Conservation (phyloP, 2,329 filamentous ascomycete species). For the Metarhizium rileyi region DNA sequence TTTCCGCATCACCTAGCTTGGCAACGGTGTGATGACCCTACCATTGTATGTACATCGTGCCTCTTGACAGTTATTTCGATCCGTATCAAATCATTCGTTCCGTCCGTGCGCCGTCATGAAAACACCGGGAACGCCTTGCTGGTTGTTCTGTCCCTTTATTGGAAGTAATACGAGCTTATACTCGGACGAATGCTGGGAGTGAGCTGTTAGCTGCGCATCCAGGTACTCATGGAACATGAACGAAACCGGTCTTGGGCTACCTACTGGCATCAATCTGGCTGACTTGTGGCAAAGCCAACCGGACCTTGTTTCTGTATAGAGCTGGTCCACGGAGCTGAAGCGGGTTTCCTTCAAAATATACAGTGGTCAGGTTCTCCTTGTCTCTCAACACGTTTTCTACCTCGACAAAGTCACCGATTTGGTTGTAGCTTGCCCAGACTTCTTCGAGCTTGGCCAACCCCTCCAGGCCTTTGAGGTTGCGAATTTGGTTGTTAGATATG, state of each 20-base stretch:
- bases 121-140: not conserved
- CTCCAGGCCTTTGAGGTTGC: constrained; percentile 62
- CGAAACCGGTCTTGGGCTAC: constrained; percentile 28
- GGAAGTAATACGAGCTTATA: not conserved
- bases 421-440: constrained; percentile 89
- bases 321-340: constrained; percentile 71
- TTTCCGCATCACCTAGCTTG: not conserved
- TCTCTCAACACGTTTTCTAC: constrained; percentile 69
- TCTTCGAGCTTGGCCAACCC: constrained; percentile 69
- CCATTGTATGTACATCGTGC: not conserved
- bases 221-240: not conserved
- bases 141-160: not conserved
- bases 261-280: constrained; percentile 95
- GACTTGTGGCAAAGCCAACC: constrained; percentile 76
- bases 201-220: not conserved
- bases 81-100: not conserved
- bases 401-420: constrained; percentile 69
- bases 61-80: not conserved
- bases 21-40: not conserved
- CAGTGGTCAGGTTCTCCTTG: constrained; percentile 73
- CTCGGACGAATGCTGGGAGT: constrained; percentile 9
- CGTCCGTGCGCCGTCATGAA: not conserved
- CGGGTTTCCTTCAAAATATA: constrained; percentile 95
- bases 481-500: constrained; percentile 79
- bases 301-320: constrained; percentile 88